These are phyloP conservation scores for Talaromyces piceae DNA, from an alignment of 2,329 filamentous ascomycete species.

Conservation along the genomic window DNA sequence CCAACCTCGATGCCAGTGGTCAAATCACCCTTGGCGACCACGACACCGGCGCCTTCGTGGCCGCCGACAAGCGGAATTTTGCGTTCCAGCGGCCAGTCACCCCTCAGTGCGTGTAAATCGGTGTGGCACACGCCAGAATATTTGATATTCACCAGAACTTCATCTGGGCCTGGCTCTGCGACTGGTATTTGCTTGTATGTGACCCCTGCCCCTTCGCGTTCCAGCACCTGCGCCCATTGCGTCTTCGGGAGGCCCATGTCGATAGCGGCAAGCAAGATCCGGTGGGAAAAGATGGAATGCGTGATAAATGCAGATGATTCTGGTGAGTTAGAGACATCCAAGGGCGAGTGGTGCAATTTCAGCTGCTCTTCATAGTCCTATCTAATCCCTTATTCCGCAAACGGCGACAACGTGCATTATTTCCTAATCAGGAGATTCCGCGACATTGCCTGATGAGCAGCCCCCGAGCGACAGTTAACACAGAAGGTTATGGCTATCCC, in stretches of 20 bases:
- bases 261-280: too few species aligned
- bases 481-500: not conserved
- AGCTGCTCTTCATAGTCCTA: not conserved
- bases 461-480: not conserved
- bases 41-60: slow-evolving; percentile 69
- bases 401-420: not conserved
- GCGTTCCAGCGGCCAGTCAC: slow-evolving; percentile 78
- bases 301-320: too few species aligned
- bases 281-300: too few species aligned
- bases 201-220: slow-evolving; percentile 62
- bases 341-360: not conserved
- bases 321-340: not conserved
- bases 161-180: slow-evolving; percentile 71
- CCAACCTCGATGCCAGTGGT: slow-evolving; percentile 73
- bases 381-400: not conserved
- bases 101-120: slow-evolving; percentile 72
- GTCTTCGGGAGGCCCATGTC: slow-evolving; percentile 57
- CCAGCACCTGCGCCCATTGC: slow-evolving; percentile 89
- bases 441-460: not conserved
- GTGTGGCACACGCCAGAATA: slow-evolving; percentile 90
- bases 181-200: slow-evolving; percentile 60
- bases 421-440: not conserved
- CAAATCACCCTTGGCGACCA: slow-evolving; percentile 71
- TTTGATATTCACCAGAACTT: slow-evolving; percentile 87
- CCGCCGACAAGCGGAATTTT: slow-evolving; percentile 84